phyloP scores from a whole-genome alignment of 257 asterid species.

The Solanum sparsipilum region DNA sequence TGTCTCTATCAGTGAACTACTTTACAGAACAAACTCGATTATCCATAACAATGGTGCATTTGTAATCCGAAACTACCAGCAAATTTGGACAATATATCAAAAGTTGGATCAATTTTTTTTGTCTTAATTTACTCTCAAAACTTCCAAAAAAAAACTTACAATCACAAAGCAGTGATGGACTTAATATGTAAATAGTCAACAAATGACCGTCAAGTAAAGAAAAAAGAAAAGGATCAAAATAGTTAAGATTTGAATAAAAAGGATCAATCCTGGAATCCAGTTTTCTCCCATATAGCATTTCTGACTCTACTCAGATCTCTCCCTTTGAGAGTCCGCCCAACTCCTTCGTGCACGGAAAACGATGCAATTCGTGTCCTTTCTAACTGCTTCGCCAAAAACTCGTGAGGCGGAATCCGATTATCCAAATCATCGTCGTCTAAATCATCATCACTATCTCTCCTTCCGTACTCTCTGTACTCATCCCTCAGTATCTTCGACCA shows the following conservation, averaged over 20 bases:
- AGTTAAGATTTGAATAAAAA: not conserved
- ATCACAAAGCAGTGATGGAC: not conserved
- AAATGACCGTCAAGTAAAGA: not conserved
- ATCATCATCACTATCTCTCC: slow-evolving; percentile 2
- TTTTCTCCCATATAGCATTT: slow-evolving; percentile 94
- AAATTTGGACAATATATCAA: not conserved
- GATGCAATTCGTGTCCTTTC: slow-evolving; percentile 56
- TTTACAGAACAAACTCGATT: not conserved
- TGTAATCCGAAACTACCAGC: not conserved
- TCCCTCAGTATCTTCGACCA: slow-evolving; percentile 30
- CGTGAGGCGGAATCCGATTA: slow-evolving; percentile 24
- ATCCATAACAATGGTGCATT: not conserved
- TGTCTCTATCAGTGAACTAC: not conserved
- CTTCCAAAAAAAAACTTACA: not conserved
- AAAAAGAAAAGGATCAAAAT: not conserved
- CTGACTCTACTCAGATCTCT: slow-evolving; percentile 96
- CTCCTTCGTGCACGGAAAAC: slow-evolving; percentile 87
- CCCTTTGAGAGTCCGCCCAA: slow-evolving; percentile 90
- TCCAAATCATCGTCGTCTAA: not conserved
- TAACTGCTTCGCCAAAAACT: slow-evolving; percentile 26
- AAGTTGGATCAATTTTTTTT: not conserved
- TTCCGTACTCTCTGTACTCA: slow-evolving; percentile 9
- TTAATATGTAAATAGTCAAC: not conserved
- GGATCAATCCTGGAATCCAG: slow-evolving; percentile 59
- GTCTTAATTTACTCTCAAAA: not conserved